phyloP scores from a whole-genome alignment of 805 yeast species.

The Lipomyces kockii region DNA sequence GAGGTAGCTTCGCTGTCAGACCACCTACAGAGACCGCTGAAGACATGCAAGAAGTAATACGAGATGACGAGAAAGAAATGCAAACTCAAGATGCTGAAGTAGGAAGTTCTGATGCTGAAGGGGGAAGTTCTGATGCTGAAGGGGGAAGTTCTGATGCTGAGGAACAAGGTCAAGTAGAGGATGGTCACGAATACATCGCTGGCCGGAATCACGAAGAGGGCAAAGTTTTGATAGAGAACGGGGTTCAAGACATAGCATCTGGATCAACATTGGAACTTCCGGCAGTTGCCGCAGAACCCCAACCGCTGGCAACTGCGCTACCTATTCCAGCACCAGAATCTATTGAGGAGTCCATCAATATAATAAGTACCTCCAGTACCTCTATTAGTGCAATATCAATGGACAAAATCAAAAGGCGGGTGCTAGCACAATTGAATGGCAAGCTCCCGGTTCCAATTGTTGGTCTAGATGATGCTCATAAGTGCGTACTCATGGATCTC shows the following conservation, averaged over 20 bases:
- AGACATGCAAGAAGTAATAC: not conserved
- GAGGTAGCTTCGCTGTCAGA: not conserved
- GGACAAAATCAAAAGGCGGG: slow-evolving; percentile 21
- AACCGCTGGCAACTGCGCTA: not conserved
- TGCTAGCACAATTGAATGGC: slow-evolving; percentile 33
- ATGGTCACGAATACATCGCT: not conserved
- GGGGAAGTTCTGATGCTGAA: too few species aligned
- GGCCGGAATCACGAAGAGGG: not conserved
- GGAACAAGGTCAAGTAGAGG: not conserved
- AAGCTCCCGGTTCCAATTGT: slow-evolving; percentile 20
- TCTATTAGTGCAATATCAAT: not conserved
- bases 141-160: not conserved
- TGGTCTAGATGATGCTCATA: slow-evolving; percentile 32
- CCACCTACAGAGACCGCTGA: not conserved
- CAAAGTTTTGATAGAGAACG: not conserved
- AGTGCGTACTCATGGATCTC: slow-evolving; percentile 10
- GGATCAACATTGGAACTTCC: not conserved
- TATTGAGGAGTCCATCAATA: not conserved
- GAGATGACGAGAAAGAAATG: not conserved
- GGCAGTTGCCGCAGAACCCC: not conserved
- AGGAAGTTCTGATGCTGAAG: not conserved
- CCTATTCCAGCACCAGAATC: not conserved
- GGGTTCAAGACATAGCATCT: not conserved
- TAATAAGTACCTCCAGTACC: not conserved
- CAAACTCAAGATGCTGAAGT: not conserved